These are phyloP conservation scores for Fusarium anguioides DNA, from an alignment of 2,329 filamentous ascomycete genomes.

Conservation along the genomic window DNA sequence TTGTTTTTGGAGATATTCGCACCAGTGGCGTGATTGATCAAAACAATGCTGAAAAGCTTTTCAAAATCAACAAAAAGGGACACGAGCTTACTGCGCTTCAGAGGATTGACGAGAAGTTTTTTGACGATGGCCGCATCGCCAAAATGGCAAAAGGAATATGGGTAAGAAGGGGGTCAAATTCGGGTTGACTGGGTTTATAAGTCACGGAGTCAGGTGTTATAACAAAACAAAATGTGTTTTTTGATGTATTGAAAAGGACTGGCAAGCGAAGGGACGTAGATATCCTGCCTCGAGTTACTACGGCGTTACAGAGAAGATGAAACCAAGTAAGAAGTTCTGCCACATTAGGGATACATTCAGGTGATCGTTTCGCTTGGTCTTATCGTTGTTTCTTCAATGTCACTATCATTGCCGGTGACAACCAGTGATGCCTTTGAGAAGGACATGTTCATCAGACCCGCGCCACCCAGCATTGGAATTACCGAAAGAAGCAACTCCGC, in stretches of 20 bases:
- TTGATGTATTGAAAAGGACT: too few species aligned
- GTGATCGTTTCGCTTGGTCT: too few species aligned
- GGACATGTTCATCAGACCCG: too few species aligned
- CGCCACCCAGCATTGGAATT: accelerated
- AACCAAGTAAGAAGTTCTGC: too few species aligned
- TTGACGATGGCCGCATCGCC: neutral
- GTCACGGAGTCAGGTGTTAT: neutral
- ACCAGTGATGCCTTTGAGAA: too few species aligned
- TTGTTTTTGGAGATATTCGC: slow-evolving; percentile 2
- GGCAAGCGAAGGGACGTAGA: too few species aligned
- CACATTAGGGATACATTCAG: too few species aligned
- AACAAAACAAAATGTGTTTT: too few species aligned
- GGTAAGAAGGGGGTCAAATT: accelerated
- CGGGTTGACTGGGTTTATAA: neutral
- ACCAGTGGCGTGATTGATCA: neutral
- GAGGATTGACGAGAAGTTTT: neutral
- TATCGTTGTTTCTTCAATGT: too few species aligned
- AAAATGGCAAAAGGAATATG: neutral
- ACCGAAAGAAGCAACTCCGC: neutral
- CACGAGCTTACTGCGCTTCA: neutral
- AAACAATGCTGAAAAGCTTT: neutral
- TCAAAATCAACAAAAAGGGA: neutral
- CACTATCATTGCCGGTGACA: too few species aligned
- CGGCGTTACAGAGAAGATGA: too few species aligned
- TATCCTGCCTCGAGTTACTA: too few species aligned